Evolutionary conservation across 306 rosid genomes (phyloP), one percentile per base, ranked within the genome.

Genomic region (Herpetospermum pedunculosum): DNA sequence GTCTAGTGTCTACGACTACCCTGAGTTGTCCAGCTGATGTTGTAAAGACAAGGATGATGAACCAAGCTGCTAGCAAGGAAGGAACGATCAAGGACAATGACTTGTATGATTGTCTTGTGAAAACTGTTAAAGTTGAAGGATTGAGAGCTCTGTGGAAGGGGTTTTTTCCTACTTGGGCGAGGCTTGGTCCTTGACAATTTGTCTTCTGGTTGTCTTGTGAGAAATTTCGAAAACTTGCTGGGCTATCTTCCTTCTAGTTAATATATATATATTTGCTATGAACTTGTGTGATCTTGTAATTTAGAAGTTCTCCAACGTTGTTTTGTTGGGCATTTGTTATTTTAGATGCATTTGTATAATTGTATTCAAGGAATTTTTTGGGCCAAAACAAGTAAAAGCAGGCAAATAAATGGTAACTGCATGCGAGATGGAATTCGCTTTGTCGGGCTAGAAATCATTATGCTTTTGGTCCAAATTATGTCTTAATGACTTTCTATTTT

Each of bases 131-230:
- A 84, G 70, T 87, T 80, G 98, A 91, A 81, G 97, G 98, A 72
- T 53, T 81, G 41, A 85, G 86, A 75, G 97, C 97, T 43, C 65
- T 87, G 41, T 93, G 98, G 97, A 94, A 94, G 82, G 96, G 98
- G 25, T 91, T 94, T 85, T 89, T 94, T 74, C 97, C 92, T 12
- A 89, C 98, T 8, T 91, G 96, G 96, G 94, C 94, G 32, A 88
- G 98, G 87, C 91, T 94, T 55, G 96, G 97, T 44, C 94, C 97
- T 21, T 86, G 96, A 96, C 96, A 89, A 74, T 93, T 93, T 81
- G 96, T 91, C 62, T 93, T 93, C 76, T 91, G 97, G 98, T 92
- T 93, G 55, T 91, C 95, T 16, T 87, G 89, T 41, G 98, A 91
- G 86, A 89, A 91, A 84, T 78, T 94, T 50, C 85, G 96, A 73